phyloP scores from a whole-genome alignment of 805 yeast species.

The Starmerella vaccinii region DNA sequence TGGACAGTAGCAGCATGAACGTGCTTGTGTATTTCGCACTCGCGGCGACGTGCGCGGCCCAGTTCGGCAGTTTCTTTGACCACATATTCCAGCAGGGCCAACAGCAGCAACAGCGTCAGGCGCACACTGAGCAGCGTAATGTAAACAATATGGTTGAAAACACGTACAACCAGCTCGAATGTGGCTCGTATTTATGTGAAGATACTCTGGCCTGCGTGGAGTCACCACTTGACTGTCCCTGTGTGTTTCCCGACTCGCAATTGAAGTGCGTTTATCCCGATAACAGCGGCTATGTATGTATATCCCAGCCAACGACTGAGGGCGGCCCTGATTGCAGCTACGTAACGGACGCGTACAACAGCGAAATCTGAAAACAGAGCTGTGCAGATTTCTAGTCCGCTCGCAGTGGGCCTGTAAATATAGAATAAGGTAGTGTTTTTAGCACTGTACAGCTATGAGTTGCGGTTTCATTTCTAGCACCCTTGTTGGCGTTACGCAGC shows the following conservation, averaged over 20 bases:
- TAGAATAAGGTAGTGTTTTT: no score
- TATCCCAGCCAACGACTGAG: slow-evolving; percentile 61
- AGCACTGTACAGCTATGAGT: no score
- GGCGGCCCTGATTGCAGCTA: slow-evolving; percentile 66
- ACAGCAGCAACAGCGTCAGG: slow-evolving; percentile 35
- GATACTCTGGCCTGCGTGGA: slow-evolving; percentile 74
- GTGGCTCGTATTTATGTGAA: slow-evolving; percentile 66
- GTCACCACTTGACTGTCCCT: slow-evolving; percentile 66
- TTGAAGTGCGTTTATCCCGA: slow-evolving; percentile 69
- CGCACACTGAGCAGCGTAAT: slow-evolving; percentile 21
- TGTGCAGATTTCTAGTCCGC: no score
- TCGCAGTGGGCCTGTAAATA: no score
- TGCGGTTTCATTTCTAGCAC: no score
- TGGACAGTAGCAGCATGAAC: background rate
- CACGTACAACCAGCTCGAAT: slow-evolving; percentile 33
- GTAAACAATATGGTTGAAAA: slow-evolving; percentile 19
- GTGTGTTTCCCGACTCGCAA: slow-evolving; percentile 80
- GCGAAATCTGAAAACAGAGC: no score
- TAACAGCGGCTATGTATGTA: slow-evolving; percentile 57
- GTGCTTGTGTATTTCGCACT: background rate
- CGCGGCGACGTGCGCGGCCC: slow-evolving; percentile 26
- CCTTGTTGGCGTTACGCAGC: no score
- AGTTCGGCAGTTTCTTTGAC: slow-evolving; percentile 38
- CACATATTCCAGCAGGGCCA: slow-evolving; percentile 29
- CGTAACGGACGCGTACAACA: slow-evolving; percentile 61